Base-by-base conservation (phyloP, 148 eudicot genomes). In the Chenopodium album region DNA sequence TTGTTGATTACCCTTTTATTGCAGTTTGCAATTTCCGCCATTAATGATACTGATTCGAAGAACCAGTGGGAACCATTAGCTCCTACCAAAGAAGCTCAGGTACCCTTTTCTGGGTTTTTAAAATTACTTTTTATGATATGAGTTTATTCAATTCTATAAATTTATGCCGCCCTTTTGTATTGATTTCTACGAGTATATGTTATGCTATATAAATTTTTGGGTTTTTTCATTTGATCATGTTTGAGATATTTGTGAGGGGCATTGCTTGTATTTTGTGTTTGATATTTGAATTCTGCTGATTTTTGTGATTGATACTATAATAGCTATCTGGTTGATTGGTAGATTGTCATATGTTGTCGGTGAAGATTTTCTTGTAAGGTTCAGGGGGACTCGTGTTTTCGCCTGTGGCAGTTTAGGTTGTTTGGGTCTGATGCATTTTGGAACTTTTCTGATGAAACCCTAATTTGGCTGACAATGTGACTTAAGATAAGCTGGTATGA, bases 11-110 rank as follows among this genome's bases (percentile, higher is more conserved):
- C 37, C 37, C 37, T 34, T 34, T 75, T n/a, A 31, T 26, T 37
- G n/a, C 88, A 96, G 99, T 96, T 96, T 78, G 88, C 99, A 67
- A 94, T 96, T 84, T 89, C 97, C 73, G 98, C 99, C 44, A 94
- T 96, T 32, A 96, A 96, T 77, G 99, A 94, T 82, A 85, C 91
- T 9, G 94, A 91, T 79, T 89, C 98, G 19, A 88, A 81, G 79
- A 87, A 85, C 66, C 88, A 90, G 59, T 92, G 98, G 95, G 94
- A 93, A 79, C 99, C 99, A 66, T 81, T 95, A 75, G 99, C 99
- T 79, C 99, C 98, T 23, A 91, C 99, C 29, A 96, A 94, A 91
- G 99, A 96, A 96, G 99, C 99, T 72, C 98, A 91, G 95, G 99
- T 82, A 77, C 1, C 2, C 2, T 48, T 76, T 14, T 80, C 22